Conservation (phyloP, 345 rosid genomes). For the Corchorus capsularis region DNA sequence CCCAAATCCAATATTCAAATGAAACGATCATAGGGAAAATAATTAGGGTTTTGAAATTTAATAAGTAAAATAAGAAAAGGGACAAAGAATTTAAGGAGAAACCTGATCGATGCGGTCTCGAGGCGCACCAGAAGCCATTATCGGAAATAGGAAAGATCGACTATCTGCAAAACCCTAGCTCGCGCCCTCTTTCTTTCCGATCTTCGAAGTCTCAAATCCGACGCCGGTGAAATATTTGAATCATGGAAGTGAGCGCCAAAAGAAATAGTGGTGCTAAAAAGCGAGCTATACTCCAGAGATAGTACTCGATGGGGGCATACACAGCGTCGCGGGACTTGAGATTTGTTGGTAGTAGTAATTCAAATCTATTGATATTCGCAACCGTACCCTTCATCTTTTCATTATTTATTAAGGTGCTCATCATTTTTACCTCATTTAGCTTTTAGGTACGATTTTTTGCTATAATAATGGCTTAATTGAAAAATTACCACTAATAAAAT, state of each 20-base stretch:
- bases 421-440: background rate
- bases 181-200: slow-evolving; percentile 20
- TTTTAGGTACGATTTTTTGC: too few relatives aligned
- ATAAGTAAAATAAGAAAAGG: background rate
- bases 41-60: slow-evolving; percentile 8
- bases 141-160: slow-evolving; percentile 24
- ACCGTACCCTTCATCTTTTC: background rate
- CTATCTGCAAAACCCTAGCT: slow-evolving; percentile 38
- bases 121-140: slow-evolving; percentile 71
- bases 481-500: too few relatives aligned
- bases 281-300: background rate
- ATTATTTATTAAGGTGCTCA: background rate
- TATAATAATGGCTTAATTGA: too few relatives aligned
- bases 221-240: slow-evolving; percentile 15
- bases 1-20: background rate
- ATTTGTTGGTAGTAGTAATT: background rate
- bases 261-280: background rate
- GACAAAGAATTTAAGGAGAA: background rate
- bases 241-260: slow-evolving; percentile 21
- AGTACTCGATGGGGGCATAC: too few relatives aligned
- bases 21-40: background rate
- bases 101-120: slow-evolving; percentile 75
- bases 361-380: background rate
- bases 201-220: slow-evolving; percentile 15
- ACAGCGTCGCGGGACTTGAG: too few relatives aligned